Evolutionary conservation across 169 alveolate genomes (phyloP).

Genomic region (Plasmodium coatneyi): DNA sequence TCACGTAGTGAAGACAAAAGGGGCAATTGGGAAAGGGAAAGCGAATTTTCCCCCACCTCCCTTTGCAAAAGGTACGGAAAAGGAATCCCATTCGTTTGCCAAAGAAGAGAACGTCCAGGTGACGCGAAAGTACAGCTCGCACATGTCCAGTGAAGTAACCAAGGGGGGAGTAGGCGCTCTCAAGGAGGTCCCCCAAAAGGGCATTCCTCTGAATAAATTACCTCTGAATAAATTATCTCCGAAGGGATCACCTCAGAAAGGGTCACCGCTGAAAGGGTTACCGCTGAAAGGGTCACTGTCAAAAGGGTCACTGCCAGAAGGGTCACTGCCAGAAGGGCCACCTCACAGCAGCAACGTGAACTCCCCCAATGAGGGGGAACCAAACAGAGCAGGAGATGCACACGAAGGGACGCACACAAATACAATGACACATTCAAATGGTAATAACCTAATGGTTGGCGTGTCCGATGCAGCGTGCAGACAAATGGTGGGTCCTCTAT

Average conservation of each 20-base stretch:
- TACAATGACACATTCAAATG: not conserved
- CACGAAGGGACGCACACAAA: not conserved
- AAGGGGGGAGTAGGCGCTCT: not conserved
- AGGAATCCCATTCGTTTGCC: not conserved
- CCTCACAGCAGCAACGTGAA: not conserved
- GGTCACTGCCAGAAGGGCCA: not conserved
- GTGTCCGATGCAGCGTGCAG: not conserved
- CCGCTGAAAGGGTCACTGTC: not conserved
- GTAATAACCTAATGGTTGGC: not conserved
- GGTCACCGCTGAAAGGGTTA: not conserved
- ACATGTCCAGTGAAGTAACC: not conserved
- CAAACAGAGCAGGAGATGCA: not conserved
- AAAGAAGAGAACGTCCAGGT: not conserved
- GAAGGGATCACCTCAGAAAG: not conserved
- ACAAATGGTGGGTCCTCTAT: constrained; percentile 24
- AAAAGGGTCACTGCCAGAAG: not conserved
- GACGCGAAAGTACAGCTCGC: not conserved
- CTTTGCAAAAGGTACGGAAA: not conserved
- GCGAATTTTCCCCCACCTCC: not conserved
- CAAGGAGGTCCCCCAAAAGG: not conserved
- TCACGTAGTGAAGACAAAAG: not conserved
- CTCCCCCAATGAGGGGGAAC: not conserved
- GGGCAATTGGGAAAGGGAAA: not conserved
- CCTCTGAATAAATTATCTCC: not conserved
- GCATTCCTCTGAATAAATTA: not conserved